Evolutionary conservation across 768 basidiomycete genomes (phyloP).

Genomic region (Amanita exitialis): DNA sequence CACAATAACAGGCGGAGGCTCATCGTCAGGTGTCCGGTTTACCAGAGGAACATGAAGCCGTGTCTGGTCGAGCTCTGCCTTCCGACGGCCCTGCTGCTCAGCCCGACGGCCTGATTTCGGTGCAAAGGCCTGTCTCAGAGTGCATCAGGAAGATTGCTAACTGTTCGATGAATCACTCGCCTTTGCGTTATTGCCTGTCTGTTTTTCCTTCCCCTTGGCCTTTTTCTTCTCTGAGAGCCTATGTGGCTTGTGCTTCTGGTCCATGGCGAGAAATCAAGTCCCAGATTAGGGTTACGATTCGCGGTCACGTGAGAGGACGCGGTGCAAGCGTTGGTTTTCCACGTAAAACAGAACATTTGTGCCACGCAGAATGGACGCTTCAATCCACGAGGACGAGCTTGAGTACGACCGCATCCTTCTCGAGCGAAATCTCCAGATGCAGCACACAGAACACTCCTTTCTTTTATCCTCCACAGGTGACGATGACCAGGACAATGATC

Average conservation of each 20-base stretch:
- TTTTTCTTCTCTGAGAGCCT: slow-evolving; percentile 76
- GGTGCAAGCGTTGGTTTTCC: neutral
- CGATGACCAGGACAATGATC: slow-evolving; percentile 12
- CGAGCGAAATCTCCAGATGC: slow-evolving; percentile 53
- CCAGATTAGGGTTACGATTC: slow-evolving; percentile 3
- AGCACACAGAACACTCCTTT: slow-evolving; percentile 62
- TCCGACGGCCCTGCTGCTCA: slow-evolving; percentile 81
- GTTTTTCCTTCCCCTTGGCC: slow-evolving; percentile 57
- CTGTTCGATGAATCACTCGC: slow-evolving; percentile 25
- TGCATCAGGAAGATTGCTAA: neutral
- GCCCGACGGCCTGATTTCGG: slow-evolving; percentile 85
- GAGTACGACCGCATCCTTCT: slow-evolving; percentile 71
- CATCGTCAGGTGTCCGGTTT: slow-evolving; percentile 84
- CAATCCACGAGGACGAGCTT: slow-evolving; percentile 47
- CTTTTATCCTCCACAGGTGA: slow-evolving; percentile 48
- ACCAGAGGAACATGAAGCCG: slow-evolving; percentile 94
- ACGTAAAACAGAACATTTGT: neutral
- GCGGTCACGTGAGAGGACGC: slow-evolving; percentile 7
- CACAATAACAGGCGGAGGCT: slow-evolving; percentile 88
- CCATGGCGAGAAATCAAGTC: slow-evolving; percentile 30
- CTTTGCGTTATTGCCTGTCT: slow-evolving; percentile 85
- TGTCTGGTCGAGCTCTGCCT: slow-evolving; percentile 89
- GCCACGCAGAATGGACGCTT: slow-evolving; percentile 1
- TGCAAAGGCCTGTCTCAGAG: slow-evolving; percentile 69
- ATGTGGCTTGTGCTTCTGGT: slow-evolving; percentile 78